Conservation (phyloP, 305 asterid genomes). For the Striga hermonthica region DNA sequence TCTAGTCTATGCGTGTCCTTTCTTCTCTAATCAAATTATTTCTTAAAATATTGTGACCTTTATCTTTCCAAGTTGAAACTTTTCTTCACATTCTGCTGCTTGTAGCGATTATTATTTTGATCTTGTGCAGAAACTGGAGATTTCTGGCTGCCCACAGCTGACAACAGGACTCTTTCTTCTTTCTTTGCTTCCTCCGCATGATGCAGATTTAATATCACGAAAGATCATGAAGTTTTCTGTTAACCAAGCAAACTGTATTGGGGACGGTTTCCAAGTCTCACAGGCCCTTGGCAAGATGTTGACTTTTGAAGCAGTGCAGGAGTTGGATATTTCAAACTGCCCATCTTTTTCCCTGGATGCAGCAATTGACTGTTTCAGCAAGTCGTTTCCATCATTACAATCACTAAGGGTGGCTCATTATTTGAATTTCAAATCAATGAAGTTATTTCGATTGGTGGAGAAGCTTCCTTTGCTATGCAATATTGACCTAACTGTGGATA, state of each 20-base stretch:
- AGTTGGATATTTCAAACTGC: constrained; percentile 80
- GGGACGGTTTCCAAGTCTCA: constrained; percentile 33
- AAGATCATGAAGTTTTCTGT: constrained; percentile 40
- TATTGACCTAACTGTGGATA: constrained; percentile 70
- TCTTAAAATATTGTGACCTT: constrained; percentile 5
- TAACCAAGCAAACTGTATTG: constrained; percentile 33
- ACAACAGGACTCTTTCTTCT: constrained; percentile 50
- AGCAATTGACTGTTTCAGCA: constrained; percentile 54
- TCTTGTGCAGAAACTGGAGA: constrained; percentile 65
- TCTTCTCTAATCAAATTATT: constrained; percentile 9
- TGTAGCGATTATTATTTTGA: constrained; percentile 28
- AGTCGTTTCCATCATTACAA: constrained; percentile 71
- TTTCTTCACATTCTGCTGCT: constrained; percentile 25
- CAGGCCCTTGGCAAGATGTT: constrained; percentile 38
- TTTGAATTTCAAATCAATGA: constrained; percentile 44
- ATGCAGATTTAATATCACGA: constrained; percentile 36
- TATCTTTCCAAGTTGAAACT: constrained; percentile 5
- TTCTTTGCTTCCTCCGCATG: constrained; percentile 49
- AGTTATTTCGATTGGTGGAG: constrained; percentile 47
- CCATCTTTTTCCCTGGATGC: constrained; percentile 62
- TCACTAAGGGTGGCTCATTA: constrained; percentile 62
- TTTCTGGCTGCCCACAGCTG: constrained; percentile 76
- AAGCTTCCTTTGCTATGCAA: constrained; percentile 53
- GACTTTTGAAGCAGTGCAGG: constrained; percentile 67
- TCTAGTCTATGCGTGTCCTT: constrained; percentile 15